Evolutionary conservation across 768 basidiomycete genomes (phyloP), one percentile per base, ranked within the genome.

Genomic region (Myochromella boudieri): DNA sequence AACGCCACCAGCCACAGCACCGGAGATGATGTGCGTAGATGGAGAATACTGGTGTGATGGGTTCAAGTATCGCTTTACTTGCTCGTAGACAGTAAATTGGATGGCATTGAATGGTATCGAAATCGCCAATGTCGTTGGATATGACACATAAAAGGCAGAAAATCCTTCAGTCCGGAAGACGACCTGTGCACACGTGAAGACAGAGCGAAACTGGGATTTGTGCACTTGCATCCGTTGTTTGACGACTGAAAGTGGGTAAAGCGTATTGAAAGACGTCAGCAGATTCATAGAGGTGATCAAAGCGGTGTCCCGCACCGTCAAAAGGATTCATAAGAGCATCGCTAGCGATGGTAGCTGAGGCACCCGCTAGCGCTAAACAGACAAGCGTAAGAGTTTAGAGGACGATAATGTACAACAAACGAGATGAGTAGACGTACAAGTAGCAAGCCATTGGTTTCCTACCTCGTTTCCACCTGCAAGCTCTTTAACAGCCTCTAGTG

Each of bases 241-340:
- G 74, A 99, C 91, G 58, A 99, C 95, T 97, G 65, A 41, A 55
- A 6, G 40, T 21, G 15, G 17, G 24, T 18, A 24, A 12, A 32
- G 6, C 14, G 15, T 20, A 11, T 32, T 21, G 31, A 1, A 15
- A 22, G 31, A 14, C 7, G n/a, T 17, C 28, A 9, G 38, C 26
- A 14, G 17, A 28, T 40, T 25, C 31, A 11, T 51, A 52, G 48
- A 39, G 44, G 47, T 32, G 25, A 25, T 36, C 36, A 36, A 21
- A 18, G n/a, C 14, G 8, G 42, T 10, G 21, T 17, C 10, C 66
- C 83, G 63, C 65, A 97, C 95, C 95, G 70, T 99, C 97, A 61
- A 99, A 99, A 2, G 97, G 97, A 66, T 98, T 99, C 97, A 99
- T 99, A 44, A 98, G 73, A 2, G 97, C 97, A 71, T 99, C 97